phyloP scores from a whole-genome alignment of 768 basidiomycete species.

The Phlebiopsis flavidoalba region DNA sequence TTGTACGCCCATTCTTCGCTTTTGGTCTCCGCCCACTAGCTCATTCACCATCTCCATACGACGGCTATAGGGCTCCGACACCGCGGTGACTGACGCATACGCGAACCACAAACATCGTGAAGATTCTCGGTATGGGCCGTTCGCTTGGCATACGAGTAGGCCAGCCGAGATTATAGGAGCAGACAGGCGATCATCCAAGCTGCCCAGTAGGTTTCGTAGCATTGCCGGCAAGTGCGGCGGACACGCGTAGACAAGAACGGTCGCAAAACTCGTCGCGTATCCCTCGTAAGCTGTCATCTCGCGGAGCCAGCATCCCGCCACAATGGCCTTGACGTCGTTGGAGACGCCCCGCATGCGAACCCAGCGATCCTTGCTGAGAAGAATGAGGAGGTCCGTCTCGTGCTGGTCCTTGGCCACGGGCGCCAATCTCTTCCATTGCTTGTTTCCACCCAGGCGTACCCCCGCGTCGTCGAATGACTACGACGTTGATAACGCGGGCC shows the following conservation, averaged over 20 bases:
- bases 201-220: constrained; percentile 1
- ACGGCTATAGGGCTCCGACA: neutral
- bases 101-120: constrained; percentile 1
- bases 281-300: constrained; percentile 2
- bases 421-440: neutral
- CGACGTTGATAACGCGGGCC: constrained; percentile 2
- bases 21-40: neutral
- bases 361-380: constrained; percentile 12
- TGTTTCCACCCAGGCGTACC: constrained; percentile 4
- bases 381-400: constrained; percentile 1
- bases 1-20: constrained; percentile 2
- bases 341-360: constrained; percentile 6
- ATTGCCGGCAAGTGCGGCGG: constrained; percentile 7
- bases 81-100: neutral
- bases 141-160: constrained; percentile 2
- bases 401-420: neutral
- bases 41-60: constrained; percentile 6
- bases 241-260: constrained; percentile 7
- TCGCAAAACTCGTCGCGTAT: constrained; percentile 3
- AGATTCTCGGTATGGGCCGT: neutral
- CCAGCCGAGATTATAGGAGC: constrained; percentile 2
- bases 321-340: constrained; percentile 6
- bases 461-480: neutral
- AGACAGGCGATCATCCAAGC: constrained; percentile 1
- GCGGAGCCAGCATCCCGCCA: constrained; percentile 5